phyloP scores from a whole-genome alignment of 139 green algal genomes.

The Tetraselmis striata region DNA sequence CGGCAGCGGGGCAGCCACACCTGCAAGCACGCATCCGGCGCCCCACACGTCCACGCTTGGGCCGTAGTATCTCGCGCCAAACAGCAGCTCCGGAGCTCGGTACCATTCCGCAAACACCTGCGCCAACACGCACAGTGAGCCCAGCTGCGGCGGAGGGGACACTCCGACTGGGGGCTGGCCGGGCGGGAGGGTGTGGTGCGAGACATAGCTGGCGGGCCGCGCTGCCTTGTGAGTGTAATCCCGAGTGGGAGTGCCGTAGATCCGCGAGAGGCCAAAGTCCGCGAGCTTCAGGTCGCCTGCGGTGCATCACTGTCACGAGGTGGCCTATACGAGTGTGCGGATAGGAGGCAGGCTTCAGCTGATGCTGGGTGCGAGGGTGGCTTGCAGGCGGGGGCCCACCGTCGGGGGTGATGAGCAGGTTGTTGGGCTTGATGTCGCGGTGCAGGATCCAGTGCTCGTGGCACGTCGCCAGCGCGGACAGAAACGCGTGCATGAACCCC shows the following conservation, averaged over 20 bases:
- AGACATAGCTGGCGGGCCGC: background rate
- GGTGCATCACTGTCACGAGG: background rate
- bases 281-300: conserved; percentile 75
- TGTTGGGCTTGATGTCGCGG: conserved; percentile 89
- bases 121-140: conserved; percentile 1
- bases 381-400: background rate
- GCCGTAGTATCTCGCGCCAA: conserved; percentile 67
- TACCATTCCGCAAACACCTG: conserved; percentile 93
- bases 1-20: conserved; percentile 21
- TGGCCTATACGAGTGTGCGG: background rate
- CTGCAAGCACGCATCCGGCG: conserved; percentile 78
- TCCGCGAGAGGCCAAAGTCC: conserved; percentile 81
- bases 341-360: background rate
- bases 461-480: conserved; percentile 56
- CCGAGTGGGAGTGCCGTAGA: conserved; percentile 58
- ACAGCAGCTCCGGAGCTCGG: conserved; percentile 81
- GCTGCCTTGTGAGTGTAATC: conserved; percentile 61
- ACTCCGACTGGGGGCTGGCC: background rate
- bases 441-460: conserved; percentile 77
- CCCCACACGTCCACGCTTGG: conserved; percentile 82
- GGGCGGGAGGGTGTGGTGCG: background rate
- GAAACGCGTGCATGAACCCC: conserved; percentile 73
- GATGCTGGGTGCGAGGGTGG: background rate
- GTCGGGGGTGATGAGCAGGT: conserved; percentile 63
- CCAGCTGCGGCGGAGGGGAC: no score